phyloP scores from a whole-genome alignment of 148 eudicot species.

The Heliamphora exappendiculata region DNA sequence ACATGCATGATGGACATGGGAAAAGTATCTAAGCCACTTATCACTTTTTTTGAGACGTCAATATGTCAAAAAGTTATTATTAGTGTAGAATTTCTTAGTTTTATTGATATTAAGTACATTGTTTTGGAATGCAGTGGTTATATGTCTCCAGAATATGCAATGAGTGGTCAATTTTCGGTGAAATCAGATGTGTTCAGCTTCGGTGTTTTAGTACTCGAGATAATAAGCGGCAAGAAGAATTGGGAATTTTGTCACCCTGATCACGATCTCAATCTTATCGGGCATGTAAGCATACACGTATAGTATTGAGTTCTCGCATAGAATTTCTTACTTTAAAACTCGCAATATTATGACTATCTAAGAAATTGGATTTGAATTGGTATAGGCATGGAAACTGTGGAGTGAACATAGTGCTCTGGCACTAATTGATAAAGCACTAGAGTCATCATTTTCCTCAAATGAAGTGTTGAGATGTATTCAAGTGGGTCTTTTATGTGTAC shows the following conservation, averaged over 20 bases:
- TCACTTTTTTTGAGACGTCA: background rate
- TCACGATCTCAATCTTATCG: slow-evolving; percentile 26
- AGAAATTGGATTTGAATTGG: background rate
- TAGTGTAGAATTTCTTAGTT: background rate
- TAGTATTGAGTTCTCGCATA: background rate
- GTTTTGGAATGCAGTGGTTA: slow-evolving; percentile 22
- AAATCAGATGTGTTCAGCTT: slow-evolving; percentile 36
- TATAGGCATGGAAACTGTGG: slow-evolving; percentile 32
- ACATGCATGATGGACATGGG: too few species aligned
- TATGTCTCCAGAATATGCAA: slow-evolving; percentile 33
- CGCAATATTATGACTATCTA: background rate
- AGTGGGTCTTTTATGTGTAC: slow-evolving; percentile 24
- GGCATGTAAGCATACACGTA: slow-evolving; percentile 20
- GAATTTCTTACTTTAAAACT: background rate
- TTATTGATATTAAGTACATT: background rate
- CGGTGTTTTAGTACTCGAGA: slow-evolving; percentile 31
- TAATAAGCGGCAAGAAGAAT: slow-evolving; percentile 29
- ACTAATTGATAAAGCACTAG: slow-evolving; percentile 4
- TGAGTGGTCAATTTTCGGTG: slow-evolving; percentile 25
- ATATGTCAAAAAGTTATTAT: background rate
- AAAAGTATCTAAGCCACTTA: background rate
- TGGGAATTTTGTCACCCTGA: slow-evolving; percentile 25
- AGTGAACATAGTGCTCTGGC: slow-evolving; percentile 15
- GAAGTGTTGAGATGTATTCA: slow-evolving; percentile 22
- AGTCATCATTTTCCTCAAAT: background rate